Percentiles rank a stretch among this genome's conserved stretches.
phyloP scores from a whole-genome alignment of 1,284 basidiomycete species.

The Austroboletus niveus region DNA sequence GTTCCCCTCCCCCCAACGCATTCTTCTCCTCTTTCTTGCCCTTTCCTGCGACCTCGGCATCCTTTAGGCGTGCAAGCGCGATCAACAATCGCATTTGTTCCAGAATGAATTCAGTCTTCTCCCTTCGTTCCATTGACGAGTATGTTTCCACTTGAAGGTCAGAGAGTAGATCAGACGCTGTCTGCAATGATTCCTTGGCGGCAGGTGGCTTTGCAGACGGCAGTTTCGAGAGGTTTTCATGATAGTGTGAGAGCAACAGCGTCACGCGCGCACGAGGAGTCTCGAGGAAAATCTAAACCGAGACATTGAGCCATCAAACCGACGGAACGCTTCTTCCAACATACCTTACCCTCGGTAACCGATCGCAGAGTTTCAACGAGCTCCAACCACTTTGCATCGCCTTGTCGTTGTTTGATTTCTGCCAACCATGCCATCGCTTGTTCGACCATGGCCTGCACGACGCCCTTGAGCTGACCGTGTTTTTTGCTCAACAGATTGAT shows the following conservation, averaged over 20 bases:
- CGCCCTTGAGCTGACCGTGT: slow-evolving; percentile 94
- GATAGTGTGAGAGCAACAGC: slow-evolving; percentile 77
- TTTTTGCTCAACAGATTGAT: slow-evolving; percentile 86
- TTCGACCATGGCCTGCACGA: slow-evolving; percentile 89
- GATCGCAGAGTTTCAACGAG: slow-evolving; percentile 85
- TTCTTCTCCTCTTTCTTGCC: slow-evolving; percentile 61
- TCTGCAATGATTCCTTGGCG: slow-evolving; percentile 67
- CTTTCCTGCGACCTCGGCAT: slow-evolving; percentile 48
- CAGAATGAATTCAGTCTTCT: slow-evolving; percentile 98
- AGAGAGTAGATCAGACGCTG: slow-evolving; percentile 86
- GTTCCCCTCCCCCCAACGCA: slow-evolving; percentile 64
- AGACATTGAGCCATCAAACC: slow-evolving; percentile 1
- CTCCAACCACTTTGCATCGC: slow-evolving; percentile 79
- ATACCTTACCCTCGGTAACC: slow-evolving; percentile 95
- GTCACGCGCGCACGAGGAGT: slow-evolving; percentile 95
- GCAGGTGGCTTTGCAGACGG: slow-evolving; percentile 44
- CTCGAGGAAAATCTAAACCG: slow-evolving; percentile 90
- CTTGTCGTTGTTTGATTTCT: slow-evolving; percentile 66
- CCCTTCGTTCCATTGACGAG: slow-evolving; percentile 95
- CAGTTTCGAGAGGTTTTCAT: slow-evolving; percentile 63
- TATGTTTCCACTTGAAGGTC: slow-evolving; percentile 99
- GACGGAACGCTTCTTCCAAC: slow-evolving; percentile 3
- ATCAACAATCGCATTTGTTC: slow-evolving; percentile 95
- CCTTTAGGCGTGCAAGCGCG: slow-evolving; percentile 70
- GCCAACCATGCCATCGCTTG: slow-evolving; percentile 79